A percentile compares a stretch with the other conserved stretches of the same genome.
Evolutionary conservation across 805 yeast genomes (phyloP).

Genomic region (Hanseniaspora meyeri): DNA sequence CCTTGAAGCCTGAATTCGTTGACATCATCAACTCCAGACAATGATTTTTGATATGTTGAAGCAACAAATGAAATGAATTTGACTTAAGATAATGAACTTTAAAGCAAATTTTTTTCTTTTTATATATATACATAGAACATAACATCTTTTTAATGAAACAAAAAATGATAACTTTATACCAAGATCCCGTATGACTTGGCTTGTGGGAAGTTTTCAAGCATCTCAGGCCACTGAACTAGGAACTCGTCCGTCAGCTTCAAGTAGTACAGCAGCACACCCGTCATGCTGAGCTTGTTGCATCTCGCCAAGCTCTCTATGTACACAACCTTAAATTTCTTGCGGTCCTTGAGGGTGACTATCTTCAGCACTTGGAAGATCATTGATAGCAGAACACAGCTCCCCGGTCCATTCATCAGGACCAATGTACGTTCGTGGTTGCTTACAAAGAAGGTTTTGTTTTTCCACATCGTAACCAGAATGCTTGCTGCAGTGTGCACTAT

Average conservation of each 20-base stretch:
- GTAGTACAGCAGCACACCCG: slow-evolving; percentile 62
- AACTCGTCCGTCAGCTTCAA: slow-evolving; percentile 52
- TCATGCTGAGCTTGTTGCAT: slow-evolving; percentile 58
- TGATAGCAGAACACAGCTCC: slow-evolving; percentile 35
- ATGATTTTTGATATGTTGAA: no score
- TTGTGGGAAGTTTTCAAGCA: slow-evolving; percentile 40
- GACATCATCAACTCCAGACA: slow-evolving; percentile 88
- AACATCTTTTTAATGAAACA: not conserved
- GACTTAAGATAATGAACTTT: no score
- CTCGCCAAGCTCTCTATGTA: slow-evolving; percentile 84
- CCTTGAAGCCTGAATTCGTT: slow-evolving; percentile 93
- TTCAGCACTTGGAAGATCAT: slow-evolving; percentile 43
- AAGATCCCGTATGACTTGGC: slow-evolving; percentile 71
- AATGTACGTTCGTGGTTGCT: slow-evolving; percentile 11
- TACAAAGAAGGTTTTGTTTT: not conserved
- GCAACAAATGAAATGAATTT: no score
- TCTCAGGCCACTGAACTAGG: slow-evolving; percentile 77
- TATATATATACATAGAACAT: not conserved
- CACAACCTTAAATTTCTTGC: slow-evolving; percentile 38
- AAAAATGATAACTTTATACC: slow-evolving; percentile 31
- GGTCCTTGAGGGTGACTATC: slow-evolving; percentile 33
- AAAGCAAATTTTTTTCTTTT: no score
- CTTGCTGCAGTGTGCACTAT: slow-evolving; percentile 26
- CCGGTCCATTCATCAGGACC: slow-evolving; percentile 31
- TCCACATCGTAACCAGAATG: not conserved